phyloP scores from a whole-genome alignment of 164 flowering plant species.

The Macadamia tetraphylla region DNA sequence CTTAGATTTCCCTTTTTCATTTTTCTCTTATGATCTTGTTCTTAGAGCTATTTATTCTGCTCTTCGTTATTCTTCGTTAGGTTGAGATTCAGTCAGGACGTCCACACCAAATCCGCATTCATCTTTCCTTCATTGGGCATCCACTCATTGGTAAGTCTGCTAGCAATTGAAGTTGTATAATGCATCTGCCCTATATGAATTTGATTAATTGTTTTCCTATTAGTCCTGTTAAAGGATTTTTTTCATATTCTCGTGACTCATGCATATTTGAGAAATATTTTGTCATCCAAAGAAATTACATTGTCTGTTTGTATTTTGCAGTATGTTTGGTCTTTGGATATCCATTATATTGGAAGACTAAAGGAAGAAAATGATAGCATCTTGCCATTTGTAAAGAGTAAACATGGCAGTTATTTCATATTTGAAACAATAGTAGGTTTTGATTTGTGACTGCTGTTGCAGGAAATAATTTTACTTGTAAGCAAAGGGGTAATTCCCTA shows the following conservation, averaged over 20 bases:
- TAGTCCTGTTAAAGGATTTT: background rate
- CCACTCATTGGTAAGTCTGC: conserved; percentile 70
- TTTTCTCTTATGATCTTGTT: background rate
- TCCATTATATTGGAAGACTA: no score
- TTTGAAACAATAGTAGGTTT: no score
- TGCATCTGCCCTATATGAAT: background rate
- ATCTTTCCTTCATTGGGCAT: conserved; percentile 86
- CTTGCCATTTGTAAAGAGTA: no score
- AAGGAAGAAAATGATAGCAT: no score
- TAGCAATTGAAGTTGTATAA: background rate
- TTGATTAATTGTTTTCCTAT: background rate
- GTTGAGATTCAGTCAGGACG: conserved; percentile 95
- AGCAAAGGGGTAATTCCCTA: no score
- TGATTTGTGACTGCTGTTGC: no score
- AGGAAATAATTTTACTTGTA: no score
- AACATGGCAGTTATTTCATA: no score
- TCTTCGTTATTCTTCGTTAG: conserved; percentile 28
- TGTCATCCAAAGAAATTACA: background rate
- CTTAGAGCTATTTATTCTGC: background rate
- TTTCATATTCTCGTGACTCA: background rate
- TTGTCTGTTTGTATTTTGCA: no score
- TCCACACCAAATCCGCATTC: conserved; percentile 97
- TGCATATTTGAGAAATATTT: background rate
- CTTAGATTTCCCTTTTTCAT: background rate
- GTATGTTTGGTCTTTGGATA: no score